phyloP scores from a whole-genome alignment of 768 basidiomycete species.

The Gyrodon lividus region DNA sequence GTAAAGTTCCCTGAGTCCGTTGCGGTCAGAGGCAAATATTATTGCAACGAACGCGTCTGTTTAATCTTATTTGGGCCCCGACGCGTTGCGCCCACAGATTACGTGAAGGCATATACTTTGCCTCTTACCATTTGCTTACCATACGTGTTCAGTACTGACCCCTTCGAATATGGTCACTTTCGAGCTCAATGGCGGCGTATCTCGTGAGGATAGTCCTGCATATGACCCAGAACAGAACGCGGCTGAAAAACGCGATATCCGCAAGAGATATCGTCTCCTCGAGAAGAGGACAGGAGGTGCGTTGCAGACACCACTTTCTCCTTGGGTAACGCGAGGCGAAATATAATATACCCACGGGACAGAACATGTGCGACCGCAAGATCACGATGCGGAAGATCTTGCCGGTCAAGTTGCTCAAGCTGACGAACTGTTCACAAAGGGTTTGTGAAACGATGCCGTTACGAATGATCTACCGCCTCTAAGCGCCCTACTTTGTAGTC shows the following conservation, averaged over 20 bases:
- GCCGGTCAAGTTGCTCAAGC: conserved; percentile 55
- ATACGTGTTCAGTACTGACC: too few species aligned
- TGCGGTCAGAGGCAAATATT: neutral
- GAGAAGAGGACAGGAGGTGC: conserved; percentile 64
- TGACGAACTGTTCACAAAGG: conserved; percentile 63
- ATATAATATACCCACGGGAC: conserved; percentile 4
- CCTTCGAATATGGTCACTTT: conserved; percentile 22
- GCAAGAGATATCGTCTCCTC: conserved; percentile 70
- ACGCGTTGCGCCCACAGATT: conserved; percentile 24
- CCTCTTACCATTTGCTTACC: neutral
- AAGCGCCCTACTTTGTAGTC: conserved; percentile 41
- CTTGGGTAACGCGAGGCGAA: conserved; percentile 1
- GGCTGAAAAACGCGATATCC: conserved; percentile 70
- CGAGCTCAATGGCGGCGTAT: conserved; percentile 8
- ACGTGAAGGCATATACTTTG: conserved; percentile 15
- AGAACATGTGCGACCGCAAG: conserved; percentile 52
- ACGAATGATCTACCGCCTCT: neutral
- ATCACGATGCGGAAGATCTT: conserved; percentile 56
- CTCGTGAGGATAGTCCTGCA: conserved; percentile 34
- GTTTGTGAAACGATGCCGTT: conserved; percentile 30
- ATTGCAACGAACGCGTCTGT: conserved; percentile 3
- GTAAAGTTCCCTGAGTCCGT: neutral
- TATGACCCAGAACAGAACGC: conserved; percentile 88
- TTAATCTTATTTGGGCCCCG: conserved; percentile 20
- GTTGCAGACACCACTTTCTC: conserved; percentile 13